Evolutionary conservation across 1,139 yeast genomes (phyloP).

Genomic region (Hanseniaspora sp.): DNA sequence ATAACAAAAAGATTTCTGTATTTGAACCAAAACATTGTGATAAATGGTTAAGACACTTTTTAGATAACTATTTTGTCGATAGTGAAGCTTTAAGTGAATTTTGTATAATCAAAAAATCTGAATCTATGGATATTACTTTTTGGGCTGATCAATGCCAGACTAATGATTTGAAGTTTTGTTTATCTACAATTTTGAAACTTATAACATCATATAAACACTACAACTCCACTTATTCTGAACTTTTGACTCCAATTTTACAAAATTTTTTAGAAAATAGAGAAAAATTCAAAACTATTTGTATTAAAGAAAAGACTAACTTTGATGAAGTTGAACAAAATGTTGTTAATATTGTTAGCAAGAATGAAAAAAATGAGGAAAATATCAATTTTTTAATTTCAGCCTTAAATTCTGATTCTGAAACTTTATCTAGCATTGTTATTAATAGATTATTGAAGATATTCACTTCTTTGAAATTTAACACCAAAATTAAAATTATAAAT

Average conservation of each 20-base stretch:
- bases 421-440: constrained; percentile 42
- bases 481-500: constrained; percentile 47
- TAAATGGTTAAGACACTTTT: constrained; percentile 38
- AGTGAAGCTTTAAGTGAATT: constrained; percentile 33
- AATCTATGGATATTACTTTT: constrained; percentile 37
- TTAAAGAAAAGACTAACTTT: constrained; percentile 39
- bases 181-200: constrained; percentile 33
- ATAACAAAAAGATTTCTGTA: constrained; percentile 38
- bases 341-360: constrained; percentile 46
- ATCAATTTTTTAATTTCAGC: constrained; percentile 50
- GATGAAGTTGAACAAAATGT: constrained; percentile 45
- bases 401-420: constrained; percentile 40
- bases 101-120: constrained; percentile 36
- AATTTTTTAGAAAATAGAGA: constrained; percentile 37
- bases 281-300: constrained; percentile 38
- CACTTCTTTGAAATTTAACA: constrained; percentile 44
- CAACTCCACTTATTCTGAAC: constrained; percentile 32
- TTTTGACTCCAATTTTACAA: constrained; percentile 31
- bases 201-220: constrained; percentile 21
- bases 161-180: constrained; percentile 37
- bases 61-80: constrained; percentile 39
- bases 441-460: constrained; percentile 46
- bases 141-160: constrained; percentile 42
- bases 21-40: constrained; percentile 57
- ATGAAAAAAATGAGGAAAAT: constrained; percentile 46